Conservation (phyloP, 2,329 filamentous ascomycete genomes). For the Talaromyces amestolkiae region DNA sequence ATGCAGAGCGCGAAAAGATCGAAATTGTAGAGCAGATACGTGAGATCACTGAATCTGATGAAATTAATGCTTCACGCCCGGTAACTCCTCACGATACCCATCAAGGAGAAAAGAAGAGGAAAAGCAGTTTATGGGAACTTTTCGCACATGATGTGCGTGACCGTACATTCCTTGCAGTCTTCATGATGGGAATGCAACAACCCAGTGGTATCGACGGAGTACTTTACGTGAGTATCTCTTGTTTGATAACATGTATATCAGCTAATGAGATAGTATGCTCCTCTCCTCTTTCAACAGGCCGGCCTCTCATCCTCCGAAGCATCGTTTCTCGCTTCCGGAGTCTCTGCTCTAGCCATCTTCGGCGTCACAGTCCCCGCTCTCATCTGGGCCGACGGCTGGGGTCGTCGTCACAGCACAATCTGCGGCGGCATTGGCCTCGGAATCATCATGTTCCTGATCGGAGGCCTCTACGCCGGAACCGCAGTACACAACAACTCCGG, state of each 20-base stretch:
- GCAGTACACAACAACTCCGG: conserved; percentile 30
- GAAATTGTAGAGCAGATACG: conserved; percentile 34
- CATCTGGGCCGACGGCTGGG: conserved; percentile 58
- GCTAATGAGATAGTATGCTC: conserved; percentile 52
- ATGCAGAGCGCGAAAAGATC: conserved; percentile 49
- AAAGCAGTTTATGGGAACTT: conserved; percentile 26
- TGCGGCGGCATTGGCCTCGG: conserved; percentile 53
- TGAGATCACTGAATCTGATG: conserved; percentile 17
- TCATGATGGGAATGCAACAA: conserved; percentile 60
- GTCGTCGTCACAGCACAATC: conserved; percentile 55
- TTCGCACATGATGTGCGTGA: conserved; percentile 24
- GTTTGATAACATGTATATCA: not conserved
- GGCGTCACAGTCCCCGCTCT: conserved; percentile 57
- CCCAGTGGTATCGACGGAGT: conserved; percentile 63
- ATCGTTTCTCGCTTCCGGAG: conserved; percentile 60
- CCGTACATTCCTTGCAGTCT: conserved; percentile 53
- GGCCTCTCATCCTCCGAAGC: conserved; percentile 55
- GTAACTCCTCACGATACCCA: not conserved
- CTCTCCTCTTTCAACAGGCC: conserved; percentile 59
- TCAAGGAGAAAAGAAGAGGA: not conserved
- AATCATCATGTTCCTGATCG: conserved; percentile 37
- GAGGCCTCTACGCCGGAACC: conserved; percentile 33
- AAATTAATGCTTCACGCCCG: not conserved
- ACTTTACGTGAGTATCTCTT: conserved; percentile 35
- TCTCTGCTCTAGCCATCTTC: conserved; percentile 60